A percentile compares a stretch with the other conserved stretches of the same genome.
phyloP scores from a whole-genome alignment of 768 basidiomycete species.

The Chalciporus sphaerocephalus region DNA sequence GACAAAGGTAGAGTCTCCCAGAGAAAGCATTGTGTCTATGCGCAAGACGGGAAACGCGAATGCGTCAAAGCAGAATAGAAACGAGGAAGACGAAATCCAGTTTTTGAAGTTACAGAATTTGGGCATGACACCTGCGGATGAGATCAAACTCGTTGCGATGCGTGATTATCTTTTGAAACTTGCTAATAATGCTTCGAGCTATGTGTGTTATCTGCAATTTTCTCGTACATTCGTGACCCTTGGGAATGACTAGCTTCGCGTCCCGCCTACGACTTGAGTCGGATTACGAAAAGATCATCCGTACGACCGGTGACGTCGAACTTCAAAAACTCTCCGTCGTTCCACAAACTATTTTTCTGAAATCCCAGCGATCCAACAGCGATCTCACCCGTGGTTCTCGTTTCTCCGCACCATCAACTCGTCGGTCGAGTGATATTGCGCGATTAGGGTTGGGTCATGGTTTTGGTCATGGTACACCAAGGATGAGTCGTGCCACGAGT shows the following conservation, averaged over 20 bases:
- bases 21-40: conserved; percentile 66
- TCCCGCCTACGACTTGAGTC: conserved; percentile 60
- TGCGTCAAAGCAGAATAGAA: conserved; percentile 45
- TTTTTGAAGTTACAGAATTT: conserved; percentile 77
- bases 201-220: conserved; percentile 9
- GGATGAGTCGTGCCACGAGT: conserved; percentile 45
- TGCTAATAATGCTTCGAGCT: conserved; percentile 77
- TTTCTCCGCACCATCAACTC: conserved; percentile 25
- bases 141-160: conserved; percentile 83
- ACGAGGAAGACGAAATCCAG: conserved; percentile 80
- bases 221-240: conserved; percentile 3
- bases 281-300: conserved; percentile 60
- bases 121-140: conserved; percentile 79
- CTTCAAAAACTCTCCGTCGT: conserved; percentile 86
- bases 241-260: conserved; percentile 53
- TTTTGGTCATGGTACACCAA: conserved; percentile 38
- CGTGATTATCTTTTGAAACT: conserved; percentile 84
- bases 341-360: conserved; percentile 88
- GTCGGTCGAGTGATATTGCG: conserved; percentile 40
- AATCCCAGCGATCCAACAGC: conserved; percentile 37
- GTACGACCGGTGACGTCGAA: conserved; percentile 63
- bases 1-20: conserved; percentile 59
- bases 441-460: conserved; percentile 32
- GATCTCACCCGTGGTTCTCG: conserved; percentile 42
- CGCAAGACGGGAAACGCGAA: conserved; percentile 46